Evolutionary conservation across 148 eudicot genomes (phyloP), one percentile per base, ranked within the genome.

Genomic region (Oxyria digyna): DNA sequence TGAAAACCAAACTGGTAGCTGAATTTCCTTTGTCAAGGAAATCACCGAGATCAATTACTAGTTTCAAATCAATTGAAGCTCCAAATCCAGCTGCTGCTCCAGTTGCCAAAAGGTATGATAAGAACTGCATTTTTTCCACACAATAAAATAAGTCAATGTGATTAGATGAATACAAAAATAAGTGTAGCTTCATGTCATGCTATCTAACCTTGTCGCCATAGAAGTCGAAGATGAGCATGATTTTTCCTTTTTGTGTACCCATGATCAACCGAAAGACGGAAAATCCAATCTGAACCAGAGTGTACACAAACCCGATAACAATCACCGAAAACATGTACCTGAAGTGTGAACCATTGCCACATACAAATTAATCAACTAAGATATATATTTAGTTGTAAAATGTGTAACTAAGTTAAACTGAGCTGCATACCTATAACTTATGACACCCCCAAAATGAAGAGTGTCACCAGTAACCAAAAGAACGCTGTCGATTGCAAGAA

Each of bases 121-220:
- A 8, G 10, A 73, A 62, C 75, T 73, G 41, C 42, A 52, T 46
- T 52, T 48, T 52, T 23, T 4, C 4, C 38, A 35, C 38, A 35
- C 38, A 35, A 35, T 35, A 35, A 3, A 35, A 6, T 6, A 35
- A 35, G 38, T 35, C 6, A 2, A 35, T 35, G 3, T 6, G 6
- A 35, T 35, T 35, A 3, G 38, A 2, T 6, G 38, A 3, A 35
- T 35, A 35, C 38, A 35, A 35, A 35, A 35, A 35, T 2, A 35
- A 35, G 45, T 42, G 4, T 1, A n/a, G n/a, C n/a, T n/a, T n/a
- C n/a, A n/a, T 45, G 52, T 4, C 8, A 33, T 20, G 31, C 0
- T 3, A 40, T 13, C 69, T 21, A 42, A 75, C 78, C 78, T 72
- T 69, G 42, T 76, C 83, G 17, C 67, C 79, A 57, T 66, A 73